Evolutionary conservation across 208 protist genomes (phyloP).

Genomic region (Leishmania arabica): DNA sequence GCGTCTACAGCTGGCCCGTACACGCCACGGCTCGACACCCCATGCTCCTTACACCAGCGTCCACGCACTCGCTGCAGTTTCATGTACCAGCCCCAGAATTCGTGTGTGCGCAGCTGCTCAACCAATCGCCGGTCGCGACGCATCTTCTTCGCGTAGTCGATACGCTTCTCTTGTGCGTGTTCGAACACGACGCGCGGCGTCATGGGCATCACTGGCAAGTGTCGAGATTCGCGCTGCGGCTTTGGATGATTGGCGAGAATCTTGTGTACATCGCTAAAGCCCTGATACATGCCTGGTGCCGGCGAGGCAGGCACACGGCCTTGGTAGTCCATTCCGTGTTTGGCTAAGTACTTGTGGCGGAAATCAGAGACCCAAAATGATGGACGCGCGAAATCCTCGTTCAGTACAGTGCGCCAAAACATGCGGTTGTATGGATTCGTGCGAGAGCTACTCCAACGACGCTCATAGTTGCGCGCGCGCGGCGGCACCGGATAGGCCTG

Average conservation of each 20-base stretch:
- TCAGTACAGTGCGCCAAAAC: constrained; percentile 85
- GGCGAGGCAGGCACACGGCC: constrained; percentile 84
- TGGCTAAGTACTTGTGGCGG: constrained; percentile 81
- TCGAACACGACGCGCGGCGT: constrained; percentile 91
- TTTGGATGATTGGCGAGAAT: constrained; percentile 88
- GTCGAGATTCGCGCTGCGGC: constrained; percentile 88
- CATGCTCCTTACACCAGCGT: constrained; percentile 89
- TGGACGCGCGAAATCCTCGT: constrained; percentile 78
- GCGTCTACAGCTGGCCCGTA: constrained; percentile 92
- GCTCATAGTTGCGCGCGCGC: constrained; percentile 60
- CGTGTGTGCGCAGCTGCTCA: constrained; percentile 70
- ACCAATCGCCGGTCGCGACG: constrained; percentile 70
- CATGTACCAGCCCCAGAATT: constrained; percentile 94
- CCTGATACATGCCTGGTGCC: constrained; percentile 88
- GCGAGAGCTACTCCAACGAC: constrained; percentile 79
- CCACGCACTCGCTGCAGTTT: constrained; percentile 92
- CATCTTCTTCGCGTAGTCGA: constrained; percentile 83
- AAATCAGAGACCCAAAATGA: constrained; percentile 94
- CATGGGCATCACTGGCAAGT: constrained; percentile 91
- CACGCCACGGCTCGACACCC: constrained; percentile 86
- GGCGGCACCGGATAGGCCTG: constrained; percentile 85
- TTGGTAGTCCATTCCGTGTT: constrained; percentile 86
- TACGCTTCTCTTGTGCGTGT: constrained; percentile 82
- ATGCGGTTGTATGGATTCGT: constrained; percentile 84
- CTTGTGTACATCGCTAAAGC: constrained; percentile 87